A percentile compares a stretch with the other conserved stretches of the same genome.
Evolutionary conservation across 1,139 yeast species (phyloP).

Genomic region (Yamadazyma dendronema): DNA sequence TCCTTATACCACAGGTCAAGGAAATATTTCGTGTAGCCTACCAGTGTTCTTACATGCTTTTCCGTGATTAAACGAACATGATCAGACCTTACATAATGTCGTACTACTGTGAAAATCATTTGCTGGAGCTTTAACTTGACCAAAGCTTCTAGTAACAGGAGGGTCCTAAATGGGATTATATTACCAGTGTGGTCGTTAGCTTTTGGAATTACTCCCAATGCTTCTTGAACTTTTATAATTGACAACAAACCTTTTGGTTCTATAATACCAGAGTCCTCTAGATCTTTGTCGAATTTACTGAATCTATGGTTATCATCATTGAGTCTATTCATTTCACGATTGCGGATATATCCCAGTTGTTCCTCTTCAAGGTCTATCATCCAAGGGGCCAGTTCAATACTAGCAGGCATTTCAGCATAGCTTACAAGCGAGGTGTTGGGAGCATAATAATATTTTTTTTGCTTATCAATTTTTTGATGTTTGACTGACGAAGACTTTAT

Average conservation of each 20-base stretch:
- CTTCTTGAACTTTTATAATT: neutral
- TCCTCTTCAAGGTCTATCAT: constrained; percentile 49
- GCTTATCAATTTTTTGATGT: constrained; percentile 4
- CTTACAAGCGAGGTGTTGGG: constrained; percentile 20
- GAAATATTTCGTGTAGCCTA: neutral
- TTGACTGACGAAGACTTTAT: constrained; percentile 16
- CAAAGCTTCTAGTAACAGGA: neutral
- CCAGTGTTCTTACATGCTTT: neutral
- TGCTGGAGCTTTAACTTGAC: neutral
- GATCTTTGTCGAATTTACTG: neutral
- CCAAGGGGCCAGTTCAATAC: constrained; percentile 51
- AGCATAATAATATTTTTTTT: constrained; percentile 9
- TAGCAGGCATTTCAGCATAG: constrained; percentile 48
- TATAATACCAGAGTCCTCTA: neutral
- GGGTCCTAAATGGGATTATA: neutral
- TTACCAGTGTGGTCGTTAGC: no score
- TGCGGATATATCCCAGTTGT: constrained; percentile 21
- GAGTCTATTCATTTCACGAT: neutral
- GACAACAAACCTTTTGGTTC: constrained; percentile 1
- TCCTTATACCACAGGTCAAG: neutral
- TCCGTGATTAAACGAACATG: neutral
- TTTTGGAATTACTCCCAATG: neutral
- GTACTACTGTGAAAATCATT: neutral
- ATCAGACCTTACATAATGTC: neutral
- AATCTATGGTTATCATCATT: neutral